Evolutionary conservation across 2,329 filamentous ascomycete genomes (phyloP).

Genomic region (Aspergillus calidoustus): DNA sequence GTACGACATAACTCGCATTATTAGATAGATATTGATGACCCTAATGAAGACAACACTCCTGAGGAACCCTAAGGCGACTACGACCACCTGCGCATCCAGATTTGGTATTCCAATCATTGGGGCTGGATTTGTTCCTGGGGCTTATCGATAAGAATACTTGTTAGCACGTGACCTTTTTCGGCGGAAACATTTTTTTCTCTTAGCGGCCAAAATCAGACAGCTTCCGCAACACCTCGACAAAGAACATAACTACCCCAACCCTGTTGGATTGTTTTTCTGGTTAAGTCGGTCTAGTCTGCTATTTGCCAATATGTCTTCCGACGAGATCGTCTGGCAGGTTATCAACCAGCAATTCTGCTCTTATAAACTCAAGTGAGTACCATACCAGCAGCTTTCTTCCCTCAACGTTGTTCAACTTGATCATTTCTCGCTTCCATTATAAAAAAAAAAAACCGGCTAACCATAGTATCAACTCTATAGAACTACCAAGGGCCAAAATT

Average conservation of each 20-base stretch:
- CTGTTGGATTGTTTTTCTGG: conserved; percentile 18
- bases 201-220: conserved; percentile 26
- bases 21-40: conserved; percentile 10
- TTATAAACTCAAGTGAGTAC: conserved; percentile 83
- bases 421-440: background rate
- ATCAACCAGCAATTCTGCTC: conserved; percentile 95
- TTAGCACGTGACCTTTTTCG: conserved; percentile 32
- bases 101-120: background rate
- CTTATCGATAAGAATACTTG: conserved; percentile 36
- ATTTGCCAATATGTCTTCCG: conserved; percentile 70
- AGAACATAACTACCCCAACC: conserved; percentile 28
- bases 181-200: conserved; percentile 37
- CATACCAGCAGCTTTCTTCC: conserved; percentile 5
- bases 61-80: background rate
- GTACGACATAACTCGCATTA: background rate
- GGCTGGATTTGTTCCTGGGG: background rate
- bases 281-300: conserved; percentile 17
- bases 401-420: background rate
- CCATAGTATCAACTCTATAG: conserved; percentile 44
- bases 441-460: background rate
- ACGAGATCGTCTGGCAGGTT: conserved; percentile 97
- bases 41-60: background rate
- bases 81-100: background rate
- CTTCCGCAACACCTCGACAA: conserved; percentile 23
- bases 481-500: conserved; percentile 84